Evolutionary conservation across 1,284 basidiomycete genomes (phyloP).

Genomic region (Puccinia coronata): DNA sequence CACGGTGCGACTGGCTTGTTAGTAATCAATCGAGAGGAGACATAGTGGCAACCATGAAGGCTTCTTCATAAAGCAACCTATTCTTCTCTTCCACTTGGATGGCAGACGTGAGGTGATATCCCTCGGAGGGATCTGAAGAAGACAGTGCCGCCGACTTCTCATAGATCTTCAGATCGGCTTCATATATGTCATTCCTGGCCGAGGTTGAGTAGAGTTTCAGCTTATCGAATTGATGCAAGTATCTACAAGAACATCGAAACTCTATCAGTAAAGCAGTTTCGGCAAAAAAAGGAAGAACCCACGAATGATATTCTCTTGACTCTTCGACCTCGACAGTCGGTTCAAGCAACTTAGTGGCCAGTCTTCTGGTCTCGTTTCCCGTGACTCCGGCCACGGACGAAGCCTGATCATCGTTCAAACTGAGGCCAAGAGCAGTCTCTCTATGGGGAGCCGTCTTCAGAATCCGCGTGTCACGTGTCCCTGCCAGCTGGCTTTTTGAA

Average conservation of each 20-base stretch:
- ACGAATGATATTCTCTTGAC: conserved; percentile 45
- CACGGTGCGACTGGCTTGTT: neutral
- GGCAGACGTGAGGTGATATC: neutral
- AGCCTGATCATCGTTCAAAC: conserved; percentile 17
- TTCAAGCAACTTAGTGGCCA: conserved; percentile 32
- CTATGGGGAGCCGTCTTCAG: neutral
- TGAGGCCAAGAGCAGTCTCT: conserved; percentile 14
- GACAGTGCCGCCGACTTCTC: conserved; percentile 20
- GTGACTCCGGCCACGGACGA: neutral
- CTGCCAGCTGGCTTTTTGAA: neutral
- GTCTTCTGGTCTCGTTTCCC: conserved; percentile 17
- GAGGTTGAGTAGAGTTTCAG: conserved; percentile 28
- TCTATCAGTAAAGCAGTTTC: neutral
- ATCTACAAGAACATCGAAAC: conserved; percentile 13
- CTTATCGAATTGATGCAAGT: conserved; percentile 49
- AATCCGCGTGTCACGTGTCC: neutral
- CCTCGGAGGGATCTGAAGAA: neutral
- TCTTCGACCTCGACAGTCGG: conserved; percentile 36
- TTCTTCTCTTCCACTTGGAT: conserved; percentile 44
- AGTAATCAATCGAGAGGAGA: conserved; percentile 18
- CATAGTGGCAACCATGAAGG: conserved; percentile 21
- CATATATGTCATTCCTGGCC: conserved; percentile 31
- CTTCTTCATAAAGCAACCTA: conserved; percentile 38
- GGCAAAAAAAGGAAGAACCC: conserved; percentile 3
- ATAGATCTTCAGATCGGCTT: conserved; percentile 40